Evolutionary conservation across 2,329 filamentous ascomycete species (phyloP), one percentile per base, ranked within the genome.

Genomic region (Cladophialophora exuberans): DNA sequence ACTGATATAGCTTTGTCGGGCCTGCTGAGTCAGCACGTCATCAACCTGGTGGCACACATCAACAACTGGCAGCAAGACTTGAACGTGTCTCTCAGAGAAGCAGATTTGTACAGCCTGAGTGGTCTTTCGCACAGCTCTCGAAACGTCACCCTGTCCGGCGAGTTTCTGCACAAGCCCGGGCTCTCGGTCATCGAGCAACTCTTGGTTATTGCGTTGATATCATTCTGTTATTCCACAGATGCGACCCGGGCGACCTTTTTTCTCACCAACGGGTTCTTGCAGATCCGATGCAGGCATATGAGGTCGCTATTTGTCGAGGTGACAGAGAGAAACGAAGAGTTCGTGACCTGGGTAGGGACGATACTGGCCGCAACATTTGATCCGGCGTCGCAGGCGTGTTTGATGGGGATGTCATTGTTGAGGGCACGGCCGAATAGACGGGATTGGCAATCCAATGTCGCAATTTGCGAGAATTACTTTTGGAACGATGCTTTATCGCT

Each of bases 401-500:
- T 44, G 13, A 26, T 57, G 6, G 54, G 43, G 4, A 17, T 53
- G 13, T 41, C 42, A 7, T 22, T 57, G n/a, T 22, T 52, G 30
- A 38, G 50, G 28, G 43, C 54, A 9, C 48, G 48, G 10, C 43
- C 48, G 6, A 57, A 26, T 4, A n/a, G 23, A 5, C 42, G 38
- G 41, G 48, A 57, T 25, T 57, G 54, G 54, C 54, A 52, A 39
- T 28, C 25, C 30, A 57, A 53, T 33, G 54, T 57, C 36, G 47
- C 31, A 13, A 13, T 57, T 3, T 57, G 30, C 17, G 54, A 57
- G 30, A 22, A 13, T 10, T 57, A 43, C 38, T 57, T 57, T 36
- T 57, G 54, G 54, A 57, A 49, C 13, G 54, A 57, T 28, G 44
- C 43, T 4, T 30, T 57, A 31, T 57, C 54, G n/a, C n/a, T 57